Conservation (phyloP, 768 basidiomycete species). For the Cystofilobasidium bisporidii region DNA sequence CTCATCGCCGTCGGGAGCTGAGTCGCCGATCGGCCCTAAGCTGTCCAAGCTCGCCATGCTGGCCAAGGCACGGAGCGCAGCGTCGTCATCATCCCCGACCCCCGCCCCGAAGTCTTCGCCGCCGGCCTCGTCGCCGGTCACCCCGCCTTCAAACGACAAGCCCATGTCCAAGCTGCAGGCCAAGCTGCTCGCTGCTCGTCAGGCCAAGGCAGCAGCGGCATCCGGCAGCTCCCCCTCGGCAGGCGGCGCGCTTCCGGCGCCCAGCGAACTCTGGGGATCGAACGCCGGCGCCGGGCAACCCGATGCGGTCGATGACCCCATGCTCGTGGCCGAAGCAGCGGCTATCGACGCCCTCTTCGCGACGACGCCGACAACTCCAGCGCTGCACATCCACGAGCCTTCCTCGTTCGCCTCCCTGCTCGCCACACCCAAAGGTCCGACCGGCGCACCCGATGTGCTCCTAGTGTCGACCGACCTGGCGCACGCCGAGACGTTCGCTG, state of each 20-base stretch:
- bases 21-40: slow-evolving; percentile 16
- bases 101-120: neutral
- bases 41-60: slow-evolving; percentile 27
- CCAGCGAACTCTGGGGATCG: slow-evolving; percentile 11
- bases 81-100: neutral
- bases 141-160: neutral
- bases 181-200: slow-evolving; percentile 22
- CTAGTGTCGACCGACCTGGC: neutral
- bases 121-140: neutral
- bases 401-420: slow-evolving; percentile 36
- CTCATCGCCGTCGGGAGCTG: neutral
- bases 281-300: neutral
- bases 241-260: slow-evolving; percentile 21
- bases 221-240: slow-evolving; percentile 15
- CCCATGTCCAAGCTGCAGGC: slow-evolving; percentile 27
- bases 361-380: neutral
- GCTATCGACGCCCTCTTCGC: neutral
- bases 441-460: neutral
- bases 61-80: slow-evolving; percentile 20
- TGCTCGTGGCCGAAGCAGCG: slow-evolving; percentile 9
- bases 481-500: slow-evolving; percentile 9
- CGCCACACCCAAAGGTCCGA: neutral
- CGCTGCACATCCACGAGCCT: neutral
- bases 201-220: slow-evolving; percentile 14
- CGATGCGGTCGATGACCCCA: neutral